Percentiles rank a stretch among this genome's conserved stretches.
Conservation (phyloP, 192 early-diverging fungal genomes). For the Backusella mclennaniae region DNA sequence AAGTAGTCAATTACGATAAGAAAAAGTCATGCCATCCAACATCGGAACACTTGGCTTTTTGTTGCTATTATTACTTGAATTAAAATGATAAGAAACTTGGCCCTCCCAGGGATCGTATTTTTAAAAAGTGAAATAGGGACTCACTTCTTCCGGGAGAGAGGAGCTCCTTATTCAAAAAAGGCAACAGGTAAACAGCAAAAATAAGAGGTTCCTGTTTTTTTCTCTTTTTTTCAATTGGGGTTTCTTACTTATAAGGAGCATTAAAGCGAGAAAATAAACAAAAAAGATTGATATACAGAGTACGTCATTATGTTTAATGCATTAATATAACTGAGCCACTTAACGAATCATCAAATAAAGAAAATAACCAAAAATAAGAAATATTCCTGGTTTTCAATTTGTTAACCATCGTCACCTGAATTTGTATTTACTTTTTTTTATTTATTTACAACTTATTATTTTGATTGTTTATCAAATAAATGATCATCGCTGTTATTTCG, state of each 20-base stretch:
- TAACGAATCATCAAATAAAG: neutral
- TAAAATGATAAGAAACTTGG: neutral
- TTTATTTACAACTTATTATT: neutral
- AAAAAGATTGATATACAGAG: neutral
- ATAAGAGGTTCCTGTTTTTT: neutral
- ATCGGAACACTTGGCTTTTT: neutral
- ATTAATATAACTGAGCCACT: neutral
- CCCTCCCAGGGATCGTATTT: neutral
- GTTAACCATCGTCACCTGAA: neutral
- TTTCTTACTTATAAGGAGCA: neutral
- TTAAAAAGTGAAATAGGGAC: neutral
- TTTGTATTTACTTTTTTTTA: neutral
- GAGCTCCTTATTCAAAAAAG: constrained; percentile 1
- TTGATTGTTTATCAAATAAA: constrained; percentile 3
- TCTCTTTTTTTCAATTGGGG: neutral
- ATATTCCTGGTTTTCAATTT: neutral
- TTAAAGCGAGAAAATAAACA: neutral
- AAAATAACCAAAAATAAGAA: neutral
- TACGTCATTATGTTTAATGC: neutral
- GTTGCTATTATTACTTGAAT: neutral
- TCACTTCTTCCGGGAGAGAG: neutral
- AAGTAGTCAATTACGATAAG: neutral
- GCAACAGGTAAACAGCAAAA: neutral
- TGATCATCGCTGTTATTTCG: neutral
- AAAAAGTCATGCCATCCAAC: neutral